Evolutionary conservation across 2,329 filamentous ascomycete genomes (phyloP).

Genomic region (Arthrobotrys sphaeroides): DNA sequence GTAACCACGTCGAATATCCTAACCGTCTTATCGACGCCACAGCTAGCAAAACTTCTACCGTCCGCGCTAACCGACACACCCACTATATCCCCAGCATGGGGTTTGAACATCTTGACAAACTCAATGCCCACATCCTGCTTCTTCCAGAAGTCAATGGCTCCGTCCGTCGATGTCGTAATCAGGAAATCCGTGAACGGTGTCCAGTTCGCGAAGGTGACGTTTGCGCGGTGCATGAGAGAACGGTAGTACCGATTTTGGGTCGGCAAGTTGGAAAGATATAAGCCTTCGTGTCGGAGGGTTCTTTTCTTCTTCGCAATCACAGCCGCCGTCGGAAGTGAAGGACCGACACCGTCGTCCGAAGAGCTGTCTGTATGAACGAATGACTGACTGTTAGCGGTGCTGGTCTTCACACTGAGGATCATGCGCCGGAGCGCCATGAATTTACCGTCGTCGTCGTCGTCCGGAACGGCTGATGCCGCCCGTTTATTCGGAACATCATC

Average conservation of each 20-base stretch:
- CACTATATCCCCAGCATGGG: constrained; percentile 84
- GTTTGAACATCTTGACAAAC: constrained; percentile 97
- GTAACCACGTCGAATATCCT: constrained; percentile 86
- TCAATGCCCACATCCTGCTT: constrained; percentile 89
- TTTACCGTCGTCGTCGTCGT: constrained; percentile 47
- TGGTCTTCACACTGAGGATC: too few relatives aligned
- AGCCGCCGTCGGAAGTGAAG: constrained; percentile 81
- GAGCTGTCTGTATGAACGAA: constrained; percentile 69
- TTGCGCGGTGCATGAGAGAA: constrained; percentile 98
- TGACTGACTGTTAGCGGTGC: background rate
- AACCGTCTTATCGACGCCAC: constrained; percentile 78
- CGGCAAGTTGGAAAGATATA: constrained; percentile 90
- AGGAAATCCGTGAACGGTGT: constrained; percentile 93
- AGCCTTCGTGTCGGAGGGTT: constrained; percentile 83
- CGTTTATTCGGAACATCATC: constrained; percentile 39
- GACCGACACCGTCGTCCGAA: constrained; percentile 91
- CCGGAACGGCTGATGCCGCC: constrained; percentile 20
- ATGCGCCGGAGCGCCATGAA: background rate
- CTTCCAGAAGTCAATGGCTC: constrained; percentile 99
- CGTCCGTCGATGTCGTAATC: constrained; percentile 91
- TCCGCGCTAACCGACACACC: constrained; percentile 87
- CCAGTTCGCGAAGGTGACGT: constrained; percentile 85
- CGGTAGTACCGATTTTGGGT: constrained; percentile 84
- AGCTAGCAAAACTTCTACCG: constrained; percentile 91
- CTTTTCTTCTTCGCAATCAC: constrained; percentile 79